phyloP scores from a whole-genome alignment of 306 rosid species.

The Corylus avellana region DNA sequence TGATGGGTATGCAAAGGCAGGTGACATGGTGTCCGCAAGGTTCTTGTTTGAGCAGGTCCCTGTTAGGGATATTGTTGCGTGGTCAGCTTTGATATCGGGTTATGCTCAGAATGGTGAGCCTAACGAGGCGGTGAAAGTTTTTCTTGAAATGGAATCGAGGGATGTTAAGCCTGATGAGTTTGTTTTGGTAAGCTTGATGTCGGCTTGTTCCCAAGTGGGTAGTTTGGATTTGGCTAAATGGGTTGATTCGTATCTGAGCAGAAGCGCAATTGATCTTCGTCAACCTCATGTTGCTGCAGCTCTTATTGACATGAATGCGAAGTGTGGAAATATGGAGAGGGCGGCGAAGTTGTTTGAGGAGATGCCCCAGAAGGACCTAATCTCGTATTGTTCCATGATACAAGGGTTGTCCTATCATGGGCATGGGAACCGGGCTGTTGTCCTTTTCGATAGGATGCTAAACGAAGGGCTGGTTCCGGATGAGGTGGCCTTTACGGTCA shows the following conservation, averaged over 20 bases:
- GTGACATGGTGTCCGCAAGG: constrained; percentile 69
- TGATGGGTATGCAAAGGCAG: constrained; percentile 76
- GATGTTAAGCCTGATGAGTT: constrained; percentile 68
- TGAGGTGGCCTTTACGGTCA: constrained; percentile 71
- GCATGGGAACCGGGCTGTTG: constrained; percentile 51
- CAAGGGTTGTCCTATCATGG: constrained; percentile 82
- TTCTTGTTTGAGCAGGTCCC: constrained; percentile 51
- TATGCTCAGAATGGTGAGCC: constrained; percentile 69
- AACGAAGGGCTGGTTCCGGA: constrained; percentile 67
- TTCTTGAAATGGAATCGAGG: constrained; percentile 56
- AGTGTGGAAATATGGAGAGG: constrained; percentile 78
- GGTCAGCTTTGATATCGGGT: constrained; percentile 78
- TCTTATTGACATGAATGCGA: constrained; percentile 81
- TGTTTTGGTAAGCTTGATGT: constrained; percentile 70
- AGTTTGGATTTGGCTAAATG: constrained; percentile 54
- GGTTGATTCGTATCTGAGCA: constrained; percentile 56
- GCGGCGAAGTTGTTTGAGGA: constrained; percentile 50
- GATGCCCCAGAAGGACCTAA: constrained; percentile 49
- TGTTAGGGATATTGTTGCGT: constrained; percentile 55
- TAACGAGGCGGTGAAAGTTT: constrained; percentile 48
- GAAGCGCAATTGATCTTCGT: constrained; percentile 38
- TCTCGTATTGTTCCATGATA: constrained; percentile 69
- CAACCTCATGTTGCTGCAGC: constrained; percentile 62
- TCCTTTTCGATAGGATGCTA: constrained; percentile 64
- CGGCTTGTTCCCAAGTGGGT: constrained; percentile 70